phyloP scores from a whole-genome alignment of 2,329 filamentous ascomycete genomes.

The Hymenoscyphus fructigenus region DNA sequence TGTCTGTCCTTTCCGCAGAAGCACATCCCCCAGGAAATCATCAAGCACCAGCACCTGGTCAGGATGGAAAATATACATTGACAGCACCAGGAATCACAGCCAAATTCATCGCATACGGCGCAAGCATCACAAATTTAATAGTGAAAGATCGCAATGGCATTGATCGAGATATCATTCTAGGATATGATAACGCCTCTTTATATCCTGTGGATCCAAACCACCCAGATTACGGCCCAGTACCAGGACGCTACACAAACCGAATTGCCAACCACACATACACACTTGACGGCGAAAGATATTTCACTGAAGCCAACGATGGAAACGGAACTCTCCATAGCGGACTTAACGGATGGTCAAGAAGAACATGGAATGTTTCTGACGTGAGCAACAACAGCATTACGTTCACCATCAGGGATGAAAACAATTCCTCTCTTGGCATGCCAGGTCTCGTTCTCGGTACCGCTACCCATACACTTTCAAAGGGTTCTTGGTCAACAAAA shows the following conservation, averaged over 20 bases:
- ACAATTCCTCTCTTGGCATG: constrained; percentile 54
- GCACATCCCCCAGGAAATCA: not conserved
- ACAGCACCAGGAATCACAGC: constrained; percentile 61
- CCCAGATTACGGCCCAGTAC: constrained; percentile 68
- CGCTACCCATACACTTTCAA: constrained; percentile 63
- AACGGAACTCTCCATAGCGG: constrained; percentile 63
- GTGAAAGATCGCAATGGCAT: constrained; percentile 62
- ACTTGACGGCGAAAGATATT: constrained; percentile 54
- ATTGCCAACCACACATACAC: constrained; percentile 73
- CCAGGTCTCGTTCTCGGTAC: constrained; percentile 59
- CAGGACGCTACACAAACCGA: constrained; percentile 75
- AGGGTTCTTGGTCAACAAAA: constrained; percentile 66
- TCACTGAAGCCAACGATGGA: constrained; percentile 55
- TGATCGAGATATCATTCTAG: constrained; percentile 66
- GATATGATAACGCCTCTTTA: constrained; percentile 72
- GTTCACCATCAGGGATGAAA: constrained; percentile 62
- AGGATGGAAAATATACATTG: constrained; percentile 70
- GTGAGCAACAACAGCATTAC: constrained; percentile 59
- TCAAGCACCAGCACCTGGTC: constrained; percentile 43
- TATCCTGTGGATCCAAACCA: constrained; percentile 63
- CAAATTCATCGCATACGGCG: constrained; percentile 66
- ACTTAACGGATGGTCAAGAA: constrained; percentile 69
- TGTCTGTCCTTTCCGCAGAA: not conserved
- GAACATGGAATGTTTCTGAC: constrained; percentile 60
- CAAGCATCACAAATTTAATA: constrained; percentile 67